Conservation (phyloP, 2,329 filamentous ascomycete species). For the Trichoderma breve region DNA sequence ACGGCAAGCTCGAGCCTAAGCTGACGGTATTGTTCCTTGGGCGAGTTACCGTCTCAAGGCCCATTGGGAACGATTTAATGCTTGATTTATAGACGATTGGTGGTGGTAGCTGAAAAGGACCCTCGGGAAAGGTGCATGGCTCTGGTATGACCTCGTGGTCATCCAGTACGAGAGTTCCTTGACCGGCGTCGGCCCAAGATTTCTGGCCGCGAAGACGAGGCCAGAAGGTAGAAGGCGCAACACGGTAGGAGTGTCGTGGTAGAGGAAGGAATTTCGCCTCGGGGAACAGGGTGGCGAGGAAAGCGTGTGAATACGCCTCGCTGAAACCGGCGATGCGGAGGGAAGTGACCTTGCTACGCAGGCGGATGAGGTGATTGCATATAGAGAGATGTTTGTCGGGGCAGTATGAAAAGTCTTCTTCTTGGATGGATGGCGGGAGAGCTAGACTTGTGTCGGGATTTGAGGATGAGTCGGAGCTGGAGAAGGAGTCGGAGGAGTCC, state of each 20-base stretch:
- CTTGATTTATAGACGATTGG: conserved; percentile 24
- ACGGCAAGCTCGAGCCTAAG: conserved; percentile 8
- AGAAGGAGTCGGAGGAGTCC: not conserved
- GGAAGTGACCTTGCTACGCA: conserved; percentile 33
- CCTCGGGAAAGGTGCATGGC: conserved; percentile 21
- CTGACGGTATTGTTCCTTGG: not conserved
- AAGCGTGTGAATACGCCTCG: conserved; percentile 30
- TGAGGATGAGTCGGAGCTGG: not conserved
- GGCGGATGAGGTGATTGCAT: conserved; percentile 32
- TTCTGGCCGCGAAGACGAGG: conserved; percentile 31
- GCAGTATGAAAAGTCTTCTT: conserved; percentile 27
- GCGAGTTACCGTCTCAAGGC: not conserved
- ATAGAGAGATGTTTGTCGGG: conserved; percentile 33
- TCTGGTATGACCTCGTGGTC: conserved; percentile 24
- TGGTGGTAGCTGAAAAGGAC: conserved; percentile 30
- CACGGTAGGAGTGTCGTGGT: conserved; percentile 27
- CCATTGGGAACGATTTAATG: not conserved
- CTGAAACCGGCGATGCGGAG: conserved; percentile 39
- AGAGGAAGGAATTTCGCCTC: not conserved
- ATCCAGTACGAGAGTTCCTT: conserved; percentile 26
- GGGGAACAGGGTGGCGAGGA: conserved; percentile 32
- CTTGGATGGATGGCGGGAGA: not conserved
- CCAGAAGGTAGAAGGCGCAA: conserved; percentile 35
- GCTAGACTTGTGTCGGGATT: not conserved
- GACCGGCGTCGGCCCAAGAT: conserved; percentile 29